Base-by-base conservation (phyloP, 495 filamentous ascomycete genomes). In the Evernia prunastri region DNA sequence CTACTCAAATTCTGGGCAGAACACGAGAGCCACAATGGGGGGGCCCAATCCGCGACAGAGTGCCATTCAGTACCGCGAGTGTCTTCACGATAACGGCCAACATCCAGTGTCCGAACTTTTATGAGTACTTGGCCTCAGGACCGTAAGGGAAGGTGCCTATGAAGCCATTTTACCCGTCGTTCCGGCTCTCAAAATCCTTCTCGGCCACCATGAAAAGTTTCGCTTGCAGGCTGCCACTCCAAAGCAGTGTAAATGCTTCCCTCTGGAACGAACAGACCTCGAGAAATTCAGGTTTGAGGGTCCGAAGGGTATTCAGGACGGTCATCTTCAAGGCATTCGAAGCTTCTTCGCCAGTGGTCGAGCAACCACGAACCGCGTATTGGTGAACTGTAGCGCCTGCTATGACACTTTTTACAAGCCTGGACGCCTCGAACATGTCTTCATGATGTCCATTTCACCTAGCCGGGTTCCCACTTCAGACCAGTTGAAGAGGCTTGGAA, bases 321-420 rank as follows among this genome's bases (percentile, higher is more conserved):
- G 49, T 13, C 31, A 53, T 31, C 49, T 53, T 12, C 49, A 31
- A 8, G 49, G 49, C 27, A 11, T 53, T 18, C 49, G 49, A 13
- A 27, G 49, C 27, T 53, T 53, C 49, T 53, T 53, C 27, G 49
- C 49, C 27, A 53, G 49, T 31, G 13, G 17, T 53, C 49, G 49
- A 31, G 27, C 27, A 7, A 53, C 49, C 25, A 31, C 49, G 8
- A 3, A 18, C 11, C 27, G 13, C 27, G 9, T 15, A 1, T 13
- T 53, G 4, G 49, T 53, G 27, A 53, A 53, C 11, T 53, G 49
- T 9, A 53, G 31, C 15, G 49, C 49, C 4, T 53, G 49, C 18
- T 29, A 13, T 31, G 49, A 27, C 25, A 27, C 49, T 53, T 31
- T 53, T 27, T 18, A 33, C 27, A 53, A 31, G 13, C 27, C 49